A percentile compares a stretch with the other conserved stretches of the same genome.
phyloP scores from a whole-genome alignment of 192 early-diverging fungal species.

The Backusella psychrophila region DNA sequence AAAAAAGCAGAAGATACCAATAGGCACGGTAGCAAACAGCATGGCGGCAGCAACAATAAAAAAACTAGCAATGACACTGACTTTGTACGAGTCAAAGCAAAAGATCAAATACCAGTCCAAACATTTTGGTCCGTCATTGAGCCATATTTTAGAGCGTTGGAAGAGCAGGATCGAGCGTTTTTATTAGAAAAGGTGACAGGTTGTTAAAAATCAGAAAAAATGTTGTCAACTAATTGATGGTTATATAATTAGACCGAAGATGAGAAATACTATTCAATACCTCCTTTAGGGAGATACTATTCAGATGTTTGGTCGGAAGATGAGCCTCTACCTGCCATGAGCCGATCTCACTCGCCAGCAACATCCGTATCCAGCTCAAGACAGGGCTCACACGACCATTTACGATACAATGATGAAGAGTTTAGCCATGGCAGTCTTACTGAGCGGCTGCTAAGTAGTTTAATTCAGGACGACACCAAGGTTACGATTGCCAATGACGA shows the following conservation, averaged over 20 bases:
- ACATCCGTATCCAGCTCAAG: neutral
- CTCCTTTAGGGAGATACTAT: constrained; percentile 77
- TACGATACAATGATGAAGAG: constrained; percentile 13
- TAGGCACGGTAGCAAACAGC: neutral
- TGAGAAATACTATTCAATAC: constrained; percentile 61
- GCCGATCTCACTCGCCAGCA: constrained; percentile 6
- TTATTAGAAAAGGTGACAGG: constrained; percentile 53
- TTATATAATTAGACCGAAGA: constrained; percentile 48
- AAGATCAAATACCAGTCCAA: constrained; percentile 78
- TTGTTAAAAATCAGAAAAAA: constrained; percentile 26
- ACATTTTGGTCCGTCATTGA: constrained; percentile 82
- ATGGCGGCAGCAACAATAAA: neutral
- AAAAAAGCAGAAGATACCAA: constrained; percentile 9
- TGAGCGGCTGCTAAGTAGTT: constrained; percentile 69
- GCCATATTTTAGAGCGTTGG: constrained; percentile 78
- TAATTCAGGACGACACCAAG: constrained; percentile 58
- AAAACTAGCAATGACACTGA: constrained; percentile 10
- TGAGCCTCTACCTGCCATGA: constrained; percentile 43
- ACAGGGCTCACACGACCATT: constrained; percentile 6
- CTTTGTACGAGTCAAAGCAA: constrained; percentile 31
- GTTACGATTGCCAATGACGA: constrained; percentile 46
- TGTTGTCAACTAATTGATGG: constrained; percentile 57
- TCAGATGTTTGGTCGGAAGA: constrained; percentile 62
- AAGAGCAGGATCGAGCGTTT: constrained; percentile 75
- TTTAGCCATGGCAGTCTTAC: constrained; percentile 55